Evolutionary conservation across 2,329 filamentous ascomycete genomes (phyloP).

Genomic region (Fusarium temperatum): DNA sequence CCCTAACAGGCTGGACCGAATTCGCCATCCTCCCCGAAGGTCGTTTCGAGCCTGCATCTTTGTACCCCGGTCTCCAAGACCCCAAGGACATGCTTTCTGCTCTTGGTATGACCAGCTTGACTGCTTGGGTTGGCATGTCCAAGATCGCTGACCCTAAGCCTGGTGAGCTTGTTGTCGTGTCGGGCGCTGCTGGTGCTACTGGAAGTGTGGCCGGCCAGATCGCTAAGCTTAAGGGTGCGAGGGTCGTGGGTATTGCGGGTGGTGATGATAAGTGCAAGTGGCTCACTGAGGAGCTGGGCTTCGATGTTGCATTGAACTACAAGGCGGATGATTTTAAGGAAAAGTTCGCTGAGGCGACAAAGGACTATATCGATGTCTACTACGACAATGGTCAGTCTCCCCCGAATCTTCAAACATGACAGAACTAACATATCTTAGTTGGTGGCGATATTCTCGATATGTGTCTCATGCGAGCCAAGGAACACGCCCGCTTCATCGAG

Average conservation of each 20-base stretch:
- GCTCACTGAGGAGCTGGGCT: slow-evolving; percentile 70
- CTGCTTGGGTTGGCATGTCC: slow-evolving; percentile 79
- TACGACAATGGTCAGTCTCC: slow-evolving; percentile 67
- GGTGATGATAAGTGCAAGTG: slow-evolving; percentile 73
- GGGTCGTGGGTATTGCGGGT: slow-evolving; percentile 73
- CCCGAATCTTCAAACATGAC: rapidly evolving
- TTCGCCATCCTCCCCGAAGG: slow-evolving; percentile 67
- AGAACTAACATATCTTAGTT: slow-evolving; percentile 49
- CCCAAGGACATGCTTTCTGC: slow-evolving; percentile 69
- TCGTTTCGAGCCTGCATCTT: slow-evolving; percentile 53
- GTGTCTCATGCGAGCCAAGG: slow-evolving; percentile 69
- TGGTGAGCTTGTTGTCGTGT: slow-evolving; percentile 80
- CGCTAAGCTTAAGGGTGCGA: slow-evolving; percentile 73
- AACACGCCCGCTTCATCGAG: slow-evolving; percentile 73
- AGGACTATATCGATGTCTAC: slow-evolving; percentile 71
- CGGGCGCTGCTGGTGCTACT: slow-evolving; percentile 80
- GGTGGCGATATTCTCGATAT: slow-evolving; percentile 76
- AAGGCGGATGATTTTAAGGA: slow-evolving; percentile 69
- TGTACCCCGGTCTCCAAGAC: slow-evolving; percentile 52
- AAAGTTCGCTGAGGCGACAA: slow-evolving; percentile 68
- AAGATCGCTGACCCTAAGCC: slow-evolving; percentile 73
- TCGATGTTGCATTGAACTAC: slow-evolving; percentile 75
- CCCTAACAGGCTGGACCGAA: slow-evolving; percentile 71
- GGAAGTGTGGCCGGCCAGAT: slow-evolving; percentile 82
- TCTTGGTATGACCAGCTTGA: slow-evolving; percentile 74